Base-by-base conservation (phyloP, 192 early-diverging fungal genomes). In the Backusella australiensis region DNA sequence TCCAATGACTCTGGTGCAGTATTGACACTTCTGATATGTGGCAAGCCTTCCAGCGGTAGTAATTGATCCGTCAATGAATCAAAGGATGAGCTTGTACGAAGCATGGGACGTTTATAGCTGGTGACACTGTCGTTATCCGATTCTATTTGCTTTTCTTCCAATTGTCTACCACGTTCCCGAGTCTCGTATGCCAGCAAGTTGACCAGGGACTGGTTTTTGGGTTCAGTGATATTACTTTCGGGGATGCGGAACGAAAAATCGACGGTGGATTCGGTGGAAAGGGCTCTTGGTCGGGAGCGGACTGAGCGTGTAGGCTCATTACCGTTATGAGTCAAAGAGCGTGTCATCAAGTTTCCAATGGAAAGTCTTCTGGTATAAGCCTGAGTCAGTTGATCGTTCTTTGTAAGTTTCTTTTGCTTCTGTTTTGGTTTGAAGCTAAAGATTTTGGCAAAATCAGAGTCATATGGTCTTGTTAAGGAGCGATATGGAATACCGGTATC, bases 401-500 rank as follows among this genome's bases (percentile, higher is more conserved):
- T 69, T 63, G 56, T 63, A 29, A 1, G 0, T 29, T 63, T 63
- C 26, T 29, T 29, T 63, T 63, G 56, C 8, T 63, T 63, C 2
- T 63, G 29, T 35, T 76, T 80, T n/a, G 71, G 38, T 17, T 80
- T 75, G 39, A 80, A 76, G 36, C 79, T 71, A 32, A 76, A 80
- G n/a, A 80, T 17, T 34, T 19, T 72, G 38, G 75, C 71, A 38
- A 76, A 75, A 3, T 80, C 79, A n/a, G 72, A 76, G 14, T 75
- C 73, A 15, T 42, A 44, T 32, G 79, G 71, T 49, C 76, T 80
- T 34, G 67, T 44, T 36, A 80, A 32, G 1, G 78, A 75, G 11
- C 78, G 49, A 32, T 75, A 75, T 26, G 78, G 78, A 19, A 80
- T 67, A 41, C 73, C 73, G 39, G 71, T 80, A 66, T 80, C 78